phyloP scores from a whole-genome alignment of 2,329 filamentous ascomycete genomes.

The Drechslerella stenobrocha region DNA sequence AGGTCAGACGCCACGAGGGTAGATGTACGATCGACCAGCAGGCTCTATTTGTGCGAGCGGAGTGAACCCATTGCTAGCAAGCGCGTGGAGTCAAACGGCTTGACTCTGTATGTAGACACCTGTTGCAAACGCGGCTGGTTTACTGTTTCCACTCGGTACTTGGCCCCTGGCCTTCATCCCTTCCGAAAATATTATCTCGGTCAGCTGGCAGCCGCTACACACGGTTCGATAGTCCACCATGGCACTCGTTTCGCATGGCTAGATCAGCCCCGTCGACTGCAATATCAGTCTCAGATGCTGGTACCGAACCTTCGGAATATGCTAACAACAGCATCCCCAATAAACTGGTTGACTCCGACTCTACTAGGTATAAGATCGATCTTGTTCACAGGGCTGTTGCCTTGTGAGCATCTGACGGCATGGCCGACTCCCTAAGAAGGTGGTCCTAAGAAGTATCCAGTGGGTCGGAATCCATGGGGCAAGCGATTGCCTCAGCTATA shows the following conservation, averaged over 20 bases:
- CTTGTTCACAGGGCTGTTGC: constrained; percentile 64
- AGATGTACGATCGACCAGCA: constrained; percentile 50
- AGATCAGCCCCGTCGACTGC: too few species aligned
- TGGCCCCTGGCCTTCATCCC: too few species aligned
- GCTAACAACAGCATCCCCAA: constrained; percentile 48
- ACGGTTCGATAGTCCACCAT: too few species aligned
- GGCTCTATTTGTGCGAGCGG: constrained; percentile 46
- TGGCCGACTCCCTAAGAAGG: constrained; percentile 63
- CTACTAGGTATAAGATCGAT: constrained; percentile 63
- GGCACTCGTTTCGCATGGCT: too few species aligned
- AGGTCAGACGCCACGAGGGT: constrained; percentile 51
- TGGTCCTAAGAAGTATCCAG: constrained; percentile 54
- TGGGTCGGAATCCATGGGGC: constrained; percentile 53
- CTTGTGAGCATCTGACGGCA: constrained; percentile 65
- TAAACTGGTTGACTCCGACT: constrained; percentile 57
- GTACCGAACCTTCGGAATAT: constrained; percentile 53
- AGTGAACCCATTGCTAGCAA: constrained; percentile 38
- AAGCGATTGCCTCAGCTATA: constrained; percentile 53
- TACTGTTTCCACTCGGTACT: too few species aligned
- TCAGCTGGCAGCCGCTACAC: too few species aligned
- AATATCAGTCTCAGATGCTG: too few species aligned
- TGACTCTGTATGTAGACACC: constrained; percentile 50
- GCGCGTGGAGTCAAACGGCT: constrained; percentile 51
- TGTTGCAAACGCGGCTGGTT: constrained; percentile 50
- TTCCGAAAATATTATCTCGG: constrained; percentile 49